Conservation (phyloP, 352 stramenopile genomes). For the Elongisporangium anandrum region DNA sequence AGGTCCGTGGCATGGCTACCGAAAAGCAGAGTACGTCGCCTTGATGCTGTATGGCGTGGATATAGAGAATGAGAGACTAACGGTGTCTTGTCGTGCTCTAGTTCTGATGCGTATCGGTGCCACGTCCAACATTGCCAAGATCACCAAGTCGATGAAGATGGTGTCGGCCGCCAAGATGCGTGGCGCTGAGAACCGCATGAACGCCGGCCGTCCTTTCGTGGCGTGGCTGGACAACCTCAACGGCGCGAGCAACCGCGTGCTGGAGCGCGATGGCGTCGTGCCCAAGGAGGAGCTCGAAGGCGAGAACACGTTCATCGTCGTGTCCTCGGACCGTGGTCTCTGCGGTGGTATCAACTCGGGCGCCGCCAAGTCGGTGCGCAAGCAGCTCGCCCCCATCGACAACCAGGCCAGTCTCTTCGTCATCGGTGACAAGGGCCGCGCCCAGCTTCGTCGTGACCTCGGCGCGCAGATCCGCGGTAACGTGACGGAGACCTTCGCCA, state of each 20-base stretch:
- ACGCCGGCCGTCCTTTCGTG: constrained; percentile 78
- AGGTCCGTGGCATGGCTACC: constrained; percentile 95
- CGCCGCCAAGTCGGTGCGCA: constrained; percentile 89
- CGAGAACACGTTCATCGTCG: constrained; percentile 92
- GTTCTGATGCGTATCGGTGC: constrained; percentile 96
- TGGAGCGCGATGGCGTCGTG: constrained; percentile 88
- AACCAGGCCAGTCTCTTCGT: constrained; percentile 89
- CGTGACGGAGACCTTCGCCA: constrained; percentile 79
- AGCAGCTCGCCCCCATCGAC: constrained; percentile 65
- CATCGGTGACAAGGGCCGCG: constrained; percentile 96
- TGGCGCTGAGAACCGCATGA: constrained; percentile 92
- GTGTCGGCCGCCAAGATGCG: constrained; percentile 99
- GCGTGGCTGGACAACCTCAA: constrained; percentile 82
- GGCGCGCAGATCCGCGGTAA: constrained; percentile 57
- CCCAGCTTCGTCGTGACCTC: constrained; percentile 89
- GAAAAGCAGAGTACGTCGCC: constrained; percentile 95
- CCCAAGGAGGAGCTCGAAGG: constrained; percentile 77
- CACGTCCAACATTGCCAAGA: constrained; percentile 99
- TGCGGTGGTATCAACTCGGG: constrained; percentile 98
- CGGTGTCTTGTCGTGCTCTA: constrained; percentile 1
- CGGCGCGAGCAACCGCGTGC: constrained; percentile 55
- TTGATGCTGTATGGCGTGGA: background rate
- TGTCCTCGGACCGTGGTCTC: constrained; percentile 97
- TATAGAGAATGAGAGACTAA: background rate
- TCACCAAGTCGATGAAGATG: constrained; percentile 99